Base-by-base conservation (phyloP, 306 rosid genomes). In the Malus orientalis region DNA sequence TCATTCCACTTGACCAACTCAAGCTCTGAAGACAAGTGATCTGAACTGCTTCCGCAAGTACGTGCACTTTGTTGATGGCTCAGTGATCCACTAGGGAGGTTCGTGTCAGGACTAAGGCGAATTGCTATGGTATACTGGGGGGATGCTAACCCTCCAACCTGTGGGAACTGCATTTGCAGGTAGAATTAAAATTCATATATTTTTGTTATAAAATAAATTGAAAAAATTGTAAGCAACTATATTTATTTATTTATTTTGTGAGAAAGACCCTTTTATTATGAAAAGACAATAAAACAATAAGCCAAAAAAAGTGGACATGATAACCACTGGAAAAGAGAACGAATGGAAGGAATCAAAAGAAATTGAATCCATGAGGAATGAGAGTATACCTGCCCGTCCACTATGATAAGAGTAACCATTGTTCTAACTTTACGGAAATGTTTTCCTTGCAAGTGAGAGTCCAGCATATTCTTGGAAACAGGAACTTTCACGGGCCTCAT, bases 401-500 rank as follows among this genome's bases (percentile, higher is more conserved):
- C 89, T 45, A 95, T 85, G 72, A 91, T 78, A 77, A 90, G 58
- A 1, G 91, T 86, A 76, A 95, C 88, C 97, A 95, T 84, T 79
- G 78, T 88, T 88, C 93, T 86, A 69, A 73, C 77, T 85, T 85
- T 89, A 77, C 74, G 84, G 74, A 81, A 76, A 73, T 81, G 86
- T 45, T 86, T 80, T 67, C 97, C 97, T 76, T 83, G 82, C 87
- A 87, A 82, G 82, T 92, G 99, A 64, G 97, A 90, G 81, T 92
- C 97, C 77, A 91, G 81, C 99, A 95, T 89, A 87, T 92, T 87
- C 85, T 89, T 95, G 12, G 96, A 95, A 69, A 87, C 93, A 5
- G 97, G 97, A 84, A 95, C 99, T 89, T 90, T 90, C 44, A 95
- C 78, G 36, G 96, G 86, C 87, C 85, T 95, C 93, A 86, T 87